Evolutionary conservation across 75 land plant species (phyloP), one percentile per base, ranked within the genome.

Genomic region (Adiantum capillusveneris): DNA sequence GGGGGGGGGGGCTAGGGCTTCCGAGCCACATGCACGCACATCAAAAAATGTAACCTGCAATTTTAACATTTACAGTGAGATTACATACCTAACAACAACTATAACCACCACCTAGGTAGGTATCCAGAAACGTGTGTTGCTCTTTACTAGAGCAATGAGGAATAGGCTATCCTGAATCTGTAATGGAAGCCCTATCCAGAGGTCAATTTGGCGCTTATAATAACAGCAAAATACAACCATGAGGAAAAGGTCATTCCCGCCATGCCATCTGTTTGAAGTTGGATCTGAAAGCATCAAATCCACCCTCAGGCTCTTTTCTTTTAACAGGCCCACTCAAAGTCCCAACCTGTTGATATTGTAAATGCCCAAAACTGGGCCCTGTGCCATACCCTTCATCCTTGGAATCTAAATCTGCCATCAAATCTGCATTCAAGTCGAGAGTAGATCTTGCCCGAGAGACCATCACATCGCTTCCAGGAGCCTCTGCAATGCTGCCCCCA

Each of bases 361-460:
- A n/a, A 55, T 56, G 55, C 21, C 17, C 56, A 48, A 62, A 26
- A 62, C 9, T 24, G 24, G 72, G 82, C 56, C 67, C 43, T 5
- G 39, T 64, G 9, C 53, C 44, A 34, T 56, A 61, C 1, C 62
- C 63, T 5, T 52, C 19, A 25, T 82, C 79, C 46, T 67, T 55
- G 27, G 39, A 41, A 13, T 66, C 19, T 7, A 49, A 21, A 13
- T 56, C 59, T 31, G 76, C 65, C 9, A 34, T 34, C 37, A 34
- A 3, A 16, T 86, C 90, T 20, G 83, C 73, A 67, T 90, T 93
- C 44, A 93, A 57, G 52, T 93, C 96, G 48, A 89, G 58, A 54
- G 69, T 76, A 30, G 80, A 72, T 16, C 81, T 80, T 25, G 67
- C 49, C 31, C 75, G 65, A 29, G 58, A 68, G 30, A 58, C 64